A percentile compares a stretch with the other conserved stretches of the same genome.
These are phyloP conservation scores for Phialemonium atrogriseum DNA, from an alignment of 2,329 filamentous ascomycete genomes.

Conservation along the genomic window DNA sequence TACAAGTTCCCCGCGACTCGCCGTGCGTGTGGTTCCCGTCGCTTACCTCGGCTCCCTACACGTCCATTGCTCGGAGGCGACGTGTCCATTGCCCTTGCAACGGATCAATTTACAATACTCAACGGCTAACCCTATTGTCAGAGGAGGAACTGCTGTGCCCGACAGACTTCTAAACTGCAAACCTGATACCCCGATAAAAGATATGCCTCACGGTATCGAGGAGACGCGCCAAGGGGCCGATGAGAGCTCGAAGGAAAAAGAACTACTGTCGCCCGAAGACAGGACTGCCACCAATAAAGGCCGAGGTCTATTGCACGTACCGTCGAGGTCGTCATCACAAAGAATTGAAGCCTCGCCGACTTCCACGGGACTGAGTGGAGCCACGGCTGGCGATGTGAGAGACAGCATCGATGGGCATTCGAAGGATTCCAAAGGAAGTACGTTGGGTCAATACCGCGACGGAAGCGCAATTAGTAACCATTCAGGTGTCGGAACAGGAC, in stretches of 20 bases:
- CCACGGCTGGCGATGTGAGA: slow-evolving; percentile 48
- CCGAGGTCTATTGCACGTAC: slow-evolving; percentile 46
- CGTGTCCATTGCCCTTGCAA: no score
- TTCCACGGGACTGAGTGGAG: slow-evolving; percentile 51
- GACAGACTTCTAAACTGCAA: no score
- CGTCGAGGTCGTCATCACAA: slow-evolving; percentile 55
- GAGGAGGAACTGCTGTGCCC: no score
- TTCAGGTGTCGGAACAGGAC: slow-evolving; percentile 45
- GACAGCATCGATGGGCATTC: slow-evolving; percentile 58
- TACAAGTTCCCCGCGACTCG: no score
- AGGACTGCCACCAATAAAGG: slow-evolving; percentile 37
- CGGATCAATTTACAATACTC: no score
- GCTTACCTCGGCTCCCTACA: no score
- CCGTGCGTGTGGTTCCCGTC: no score
- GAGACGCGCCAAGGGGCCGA: slow-evolving; percentile 23
- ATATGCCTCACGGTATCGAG: slow-evolving; percentile 25
- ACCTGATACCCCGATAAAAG: neutral
- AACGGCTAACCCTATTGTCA: no score
- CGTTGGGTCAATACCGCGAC: slow-evolving; percentile 54
- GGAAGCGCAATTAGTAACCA: slow-evolving; percentile 60
- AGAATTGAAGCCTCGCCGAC: slow-evolving; percentile 52
- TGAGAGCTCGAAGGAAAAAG: slow-evolving; percentile 36
- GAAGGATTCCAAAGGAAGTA: slow-evolving; percentile 57
- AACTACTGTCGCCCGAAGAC: slow-evolving; percentile 31
- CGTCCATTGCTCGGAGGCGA: no score